phyloP scores from a whole-genome alignment of 176 grass and related monocot genomes.

The Musa itinerans region DNA sequence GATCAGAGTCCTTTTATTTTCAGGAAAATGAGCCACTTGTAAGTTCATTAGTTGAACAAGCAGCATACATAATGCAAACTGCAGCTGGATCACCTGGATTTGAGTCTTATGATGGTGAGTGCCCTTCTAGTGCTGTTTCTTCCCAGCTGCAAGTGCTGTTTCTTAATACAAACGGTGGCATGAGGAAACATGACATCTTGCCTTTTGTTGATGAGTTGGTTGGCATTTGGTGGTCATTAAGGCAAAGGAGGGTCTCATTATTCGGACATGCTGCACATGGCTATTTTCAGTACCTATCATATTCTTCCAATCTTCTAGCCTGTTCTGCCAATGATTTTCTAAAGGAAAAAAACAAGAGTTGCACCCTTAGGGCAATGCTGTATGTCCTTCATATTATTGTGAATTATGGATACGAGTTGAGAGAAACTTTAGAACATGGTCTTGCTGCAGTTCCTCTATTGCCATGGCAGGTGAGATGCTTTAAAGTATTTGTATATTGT shows the following conservation, averaged over 20 bases:
- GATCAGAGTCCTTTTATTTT: slow-evolving; percentile 19
- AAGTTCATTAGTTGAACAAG: slow-evolving; percentile 47
- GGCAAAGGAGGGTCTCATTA: slow-evolving; percentile 70
- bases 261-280: slow-evolving; percentile 79
- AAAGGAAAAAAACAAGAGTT: slow-evolving; percentile 59
- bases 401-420: slow-evolving; percentile 85
- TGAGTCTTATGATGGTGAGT: slow-evolving; percentile 61
- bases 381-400: slow-evolving; percentile 83
- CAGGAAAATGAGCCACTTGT: slow-evolving; percentile 29
- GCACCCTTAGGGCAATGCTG: slow-evolving; percentile 59
- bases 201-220: slow-evolving; percentile 52
- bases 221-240: slow-evolving; percentile 69
- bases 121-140: slow-evolving; percentile 42
- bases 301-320: slow-evolving; percentile 62
- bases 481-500: slow-evolving; percentile 14
- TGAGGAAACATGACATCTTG: slow-evolving; percentile 30
- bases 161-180: slow-evolving; percentile 37
- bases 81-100: slow-evolving; percentile 55
- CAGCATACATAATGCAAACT: slow-evolving; percentile 50
- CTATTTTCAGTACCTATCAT: slow-evolving; percentile 80
- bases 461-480: slow-evolving; percentile 66
- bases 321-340: slow-evolving; percentile 33
- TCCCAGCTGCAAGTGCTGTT: slow-evolving; percentile 55
- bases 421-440: slow-evolving; percentile 55
- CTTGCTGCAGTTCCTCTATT: slow-evolving; percentile 68